Evolutionary conservation across 345 rosid genomes (phyloP).

Genomic region (Diplotaxis tenuifolia): DNA sequence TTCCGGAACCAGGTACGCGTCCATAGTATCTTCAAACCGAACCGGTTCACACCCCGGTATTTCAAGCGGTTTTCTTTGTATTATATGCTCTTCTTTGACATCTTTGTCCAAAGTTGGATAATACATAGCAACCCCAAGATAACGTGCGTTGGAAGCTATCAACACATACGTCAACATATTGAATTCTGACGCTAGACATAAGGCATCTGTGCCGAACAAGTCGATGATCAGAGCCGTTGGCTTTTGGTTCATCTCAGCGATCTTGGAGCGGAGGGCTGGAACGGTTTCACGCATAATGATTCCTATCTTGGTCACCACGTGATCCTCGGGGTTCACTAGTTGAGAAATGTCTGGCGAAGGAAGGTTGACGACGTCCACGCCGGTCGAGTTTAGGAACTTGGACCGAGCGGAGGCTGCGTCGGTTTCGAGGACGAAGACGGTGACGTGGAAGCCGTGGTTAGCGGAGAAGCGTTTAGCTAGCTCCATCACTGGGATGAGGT

Average conservation of each 20-base stretch:
- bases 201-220: slow-evolving; percentile 53
- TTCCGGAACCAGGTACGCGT: slow-evolving; percentile 30
- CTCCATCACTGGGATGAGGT: slow-evolving; percentile 61
- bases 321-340: slow-evolving; percentile 26
- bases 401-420: slow-evolving; percentile 42
- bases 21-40: slow-evolving; percentile 44
- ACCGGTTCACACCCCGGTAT: slow-evolving; percentile 62
- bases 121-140: slow-evolving; percentile 46
- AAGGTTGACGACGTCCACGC: slow-evolving; percentile 38
- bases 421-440: slow-evolving; percentile 46
- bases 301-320: slow-evolving; percentile 37
- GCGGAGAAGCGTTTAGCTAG: slow-evolving; percentile 49
- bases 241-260: slow-evolving; percentile 37
- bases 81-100: slow-evolving; percentile 30
- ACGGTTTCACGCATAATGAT: slow-evolving; percentile 42
- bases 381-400: slow-evolving; percentile 24
- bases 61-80: slow-evolving; percentile 24
- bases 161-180: slow-evolving; percentile 50
- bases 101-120: slow-evolving; percentile 37
- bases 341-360: slow-evolving; percentile 41
- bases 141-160: slow-evolving; percentile 55
- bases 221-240: slow-evolving; percentile 54
- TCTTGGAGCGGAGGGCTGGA: slow-evolving; percentile 47
- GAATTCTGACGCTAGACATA: slow-evolving; percentile 46
- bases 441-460: slow-evolving; percentile 43